phyloP scores from a whole-genome alignment of 192 early-diverging fungal species.

The Coemansia guatemalensis region DNA sequence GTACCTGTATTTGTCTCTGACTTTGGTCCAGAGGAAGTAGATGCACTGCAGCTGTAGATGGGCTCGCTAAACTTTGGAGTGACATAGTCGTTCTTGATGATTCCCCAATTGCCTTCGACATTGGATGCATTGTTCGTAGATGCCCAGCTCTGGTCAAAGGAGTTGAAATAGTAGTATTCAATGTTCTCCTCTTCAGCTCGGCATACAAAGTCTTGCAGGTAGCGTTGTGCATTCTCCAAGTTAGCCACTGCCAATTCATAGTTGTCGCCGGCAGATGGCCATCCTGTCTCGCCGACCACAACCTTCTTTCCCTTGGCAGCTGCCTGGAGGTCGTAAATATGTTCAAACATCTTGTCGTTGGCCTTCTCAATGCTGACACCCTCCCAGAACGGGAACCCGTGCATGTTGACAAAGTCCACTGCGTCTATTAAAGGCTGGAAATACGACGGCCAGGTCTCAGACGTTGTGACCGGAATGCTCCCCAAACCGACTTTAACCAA shows the following conservation, averaged over 20 bases:
- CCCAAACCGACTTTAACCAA: slow-evolving; percentile 33
- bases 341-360: slow-evolving; percentile 54
- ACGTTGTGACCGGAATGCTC: slow-evolving; percentile 32
- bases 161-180: slow-evolving; percentile 62
- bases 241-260: slow-evolving; percentile 52
- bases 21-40: neutral
- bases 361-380: slow-evolving; percentile 42
- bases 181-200: slow-evolving; percentile 49
- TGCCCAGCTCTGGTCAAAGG: slow-evolving; percentile 65
- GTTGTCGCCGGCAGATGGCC: slow-evolving; percentile 54
- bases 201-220: slow-evolving; percentile 59
- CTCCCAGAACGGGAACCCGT: slow-evolving; percentile 66
- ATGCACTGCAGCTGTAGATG: slow-evolving; percentile 16
- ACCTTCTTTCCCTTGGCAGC: slow-evolving; percentile 53
- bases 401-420: slow-evolving; percentile 58
- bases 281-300: slow-evolving; percentile 62
- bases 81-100: slow-evolving; percentile 25
- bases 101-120: slow-evolving; percentile 49
- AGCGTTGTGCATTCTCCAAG: slow-evolving; percentile 53
- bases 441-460: slow-evolving; percentile 41
- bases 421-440: slow-evolving; percentile 47
- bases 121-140: slow-evolving; percentile 41
- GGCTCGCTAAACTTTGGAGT: slow-evolving; percentile 40
- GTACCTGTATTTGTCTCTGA: neutral
- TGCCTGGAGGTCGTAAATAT: slow-evolving; percentile 42